Evolutionary conservation across 805 yeast species (phyloP).

Genomic region (Suhomyces canberraensis): DNA sequence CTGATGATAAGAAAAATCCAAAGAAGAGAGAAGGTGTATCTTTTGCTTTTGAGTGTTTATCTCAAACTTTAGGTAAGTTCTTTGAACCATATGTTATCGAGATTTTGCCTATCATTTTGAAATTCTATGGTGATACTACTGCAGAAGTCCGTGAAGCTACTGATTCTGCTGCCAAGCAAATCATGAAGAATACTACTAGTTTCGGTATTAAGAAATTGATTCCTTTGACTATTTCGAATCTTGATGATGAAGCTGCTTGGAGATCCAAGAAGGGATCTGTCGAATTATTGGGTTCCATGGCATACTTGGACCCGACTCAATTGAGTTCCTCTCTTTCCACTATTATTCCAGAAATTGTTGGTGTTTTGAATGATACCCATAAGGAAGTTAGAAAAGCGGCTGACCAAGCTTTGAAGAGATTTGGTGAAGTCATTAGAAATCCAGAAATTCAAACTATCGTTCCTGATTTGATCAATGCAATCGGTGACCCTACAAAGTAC

Average conservation of each 20-base stretch:
- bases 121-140: slow-evolving; percentile 78
- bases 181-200: slow-evolving; percentile 89
- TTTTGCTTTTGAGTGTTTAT: slow-evolving; percentile 78
- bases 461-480: slow-evolving; percentile 83
- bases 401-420: slow-evolving; percentile 78
- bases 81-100: slow-evolving; percentile 96
- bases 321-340: slow-evolving; percentile 82
- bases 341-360: slow-evolving; percentile 95
- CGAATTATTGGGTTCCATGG: slow-evolving; percentile 95
- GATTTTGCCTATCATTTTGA: slow-evolving; percentile 74
- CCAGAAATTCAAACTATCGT: slow-evolving; percentile 95
- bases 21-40: slow-evolving; percentile 84
- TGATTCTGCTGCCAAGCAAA: slow-evolving; percentile 75
- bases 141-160: slow-evolving; percentile 90
- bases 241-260: slow-evolving; percentile 88
- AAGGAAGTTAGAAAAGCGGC: slow-evolving; percentile 97
- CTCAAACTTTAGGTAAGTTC: slow-evolving; percentile 66
- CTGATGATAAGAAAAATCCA: slow-evolving; percentile 80
- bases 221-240: slow-evolving; percentile 82
- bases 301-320: slow-evolving; percentile 92
- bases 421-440: slow-evolving; percentile 95
- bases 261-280: slow-evolving; percentile 96
- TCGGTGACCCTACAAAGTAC: slow-evolving; percentile 90
- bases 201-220: slow-evolving; percentile 88
- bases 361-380: slow-evolving; percentile 90